Base-by-base conservation (phyloP, 805 yeast species). In the Candida qinlingensis region DNA sequence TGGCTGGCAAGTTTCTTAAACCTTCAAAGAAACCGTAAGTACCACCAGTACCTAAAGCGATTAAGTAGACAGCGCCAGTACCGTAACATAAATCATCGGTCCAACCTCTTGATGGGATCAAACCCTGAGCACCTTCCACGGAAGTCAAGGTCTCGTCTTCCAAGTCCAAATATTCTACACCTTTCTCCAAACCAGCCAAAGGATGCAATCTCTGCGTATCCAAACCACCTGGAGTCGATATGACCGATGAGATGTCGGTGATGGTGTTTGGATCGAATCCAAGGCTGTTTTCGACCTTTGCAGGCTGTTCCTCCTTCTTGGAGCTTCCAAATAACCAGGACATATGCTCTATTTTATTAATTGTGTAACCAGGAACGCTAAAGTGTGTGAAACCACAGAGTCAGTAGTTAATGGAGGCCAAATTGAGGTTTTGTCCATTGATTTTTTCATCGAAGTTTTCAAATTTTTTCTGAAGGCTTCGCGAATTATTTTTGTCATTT, bases 61-160 rank as follows among this genome's bases (percentile, higher is more conserved):
- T 58, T 57, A 94, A 75, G 65, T 94, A 94, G 45, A 90, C 89
- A 6, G 96, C 83, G 69, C 99, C 99, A 9, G 98, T 86, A 58
- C 99, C 99, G 69, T 94, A 94, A 77, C 97, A 90, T 55, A 94
- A 76, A 71, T 94, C 98, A 67, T 94, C 99, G 12, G 90, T 79
- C 96, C 97, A 94, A 59, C 96, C 96, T 72, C 97, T 83, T n/a
- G 96, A 86, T 29, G 99, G 97, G 54, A 94, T 78, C 50, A 92
- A 66, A 50, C 97, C 96, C 63, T 87, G 89, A 2, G 96, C 80
- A 37, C 96, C 97, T 61, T 89, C 95, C 60, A 87, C 68, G n/a
- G 78, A 69, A 42, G 81, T 78, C 53, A 90, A 71, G 54, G 81
- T 75, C 56, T 90, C 97, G 52, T 84, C 91, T 60, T 92, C 97